Conservation (phyloP, 176 grass and related monocot genomes). For the Chrysopogon serrulatus region DNA sequence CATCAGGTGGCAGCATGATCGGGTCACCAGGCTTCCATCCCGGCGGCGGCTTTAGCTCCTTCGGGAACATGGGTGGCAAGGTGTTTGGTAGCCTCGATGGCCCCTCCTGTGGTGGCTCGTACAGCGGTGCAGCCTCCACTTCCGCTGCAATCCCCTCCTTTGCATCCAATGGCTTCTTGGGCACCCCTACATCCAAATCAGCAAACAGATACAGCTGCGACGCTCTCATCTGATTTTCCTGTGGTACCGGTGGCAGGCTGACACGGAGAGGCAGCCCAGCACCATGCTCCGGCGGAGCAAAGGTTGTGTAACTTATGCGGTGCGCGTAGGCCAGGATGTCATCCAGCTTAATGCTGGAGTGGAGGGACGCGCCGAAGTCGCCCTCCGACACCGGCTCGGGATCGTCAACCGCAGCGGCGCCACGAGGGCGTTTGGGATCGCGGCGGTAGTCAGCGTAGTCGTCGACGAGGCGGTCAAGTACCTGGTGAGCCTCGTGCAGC, state of each 20-base stretch:
- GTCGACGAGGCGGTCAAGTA: slow-evolving; percentile 89
- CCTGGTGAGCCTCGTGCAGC: slow-evolving; percentile 80
- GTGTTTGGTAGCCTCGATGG: slow-evolving; percentile 55
- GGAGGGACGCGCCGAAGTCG: slow-evolving; percentile 50
- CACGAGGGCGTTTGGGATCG: slow-evolving; percentile 51
- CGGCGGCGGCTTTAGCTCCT: slow-evolving; percentile 55
- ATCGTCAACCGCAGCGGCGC: not conserved
- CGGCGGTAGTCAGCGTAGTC: slow-evolving; percentile 86
- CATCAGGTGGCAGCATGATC: slow-evolving; percentile 50
- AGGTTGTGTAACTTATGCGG: slow-evolving; percentile 91
- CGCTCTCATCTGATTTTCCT: slow-evolving; percentile 85
- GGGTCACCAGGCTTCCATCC: slow-evolving; percentile 97
- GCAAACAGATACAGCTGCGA: slow-evolving; percentile 78
- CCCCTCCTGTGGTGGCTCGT: slow-evolving; percentile 55
- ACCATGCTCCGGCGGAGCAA: slow-evolving; percentile 95
- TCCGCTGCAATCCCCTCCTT: slow-evolving; percentile 49
- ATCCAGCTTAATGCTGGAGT: slow-evolving; percentile 70
- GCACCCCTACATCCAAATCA: slow-evolving; percentile 82
- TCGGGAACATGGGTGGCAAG: slow-evolving; percentile 48
- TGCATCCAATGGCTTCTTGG: slow-evolving; percentile 59
- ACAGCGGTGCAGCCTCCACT: slow-evolving; percentile 26
- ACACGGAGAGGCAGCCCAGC: slow-evolving; percentile 76
- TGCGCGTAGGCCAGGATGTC: slow-evolving; percentile 81
- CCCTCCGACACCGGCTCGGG: slow-evolving; percentile 16
- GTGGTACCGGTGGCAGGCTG: slow-evolving; percentile 75